Evolutionary conservation across 805 yeast genomes (phyloP), one percentile per base, ranked within the genome.

Genomic region (Lipomyces japonicus): DNA sequence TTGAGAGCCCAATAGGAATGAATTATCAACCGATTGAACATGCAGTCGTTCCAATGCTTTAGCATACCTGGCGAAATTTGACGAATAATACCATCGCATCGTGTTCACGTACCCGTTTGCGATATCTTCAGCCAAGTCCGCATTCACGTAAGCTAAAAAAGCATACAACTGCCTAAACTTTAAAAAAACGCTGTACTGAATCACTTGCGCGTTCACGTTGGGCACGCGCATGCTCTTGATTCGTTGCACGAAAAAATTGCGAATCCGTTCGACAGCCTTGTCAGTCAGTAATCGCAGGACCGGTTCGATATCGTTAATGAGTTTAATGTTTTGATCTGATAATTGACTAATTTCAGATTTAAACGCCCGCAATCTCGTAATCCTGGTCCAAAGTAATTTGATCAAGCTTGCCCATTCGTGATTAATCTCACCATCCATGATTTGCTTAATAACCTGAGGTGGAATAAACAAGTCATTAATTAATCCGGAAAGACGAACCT

Each of bases 41-140:
- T 75, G 78, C 51, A 88, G 66, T 57, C 79, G 80, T 52, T 85
- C 85, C 44, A 90, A 67, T 0, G 95, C 80, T 53, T 82, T 78
- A 34, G 82, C 67, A 68, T 89, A 90, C 55, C 89, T 79, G 16
- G 82, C 80, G 63, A 90, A 91, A 59, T 85, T 78, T 49, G 84
- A 77, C 50, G 76, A 74, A 65, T 93, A 93, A 69, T 91, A 93
- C 98, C 98, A 93, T 61, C 78, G 74, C 86, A 93, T 90, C 2
- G 97, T 91, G 61, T 81, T 81, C 18, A 82, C 70, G 65, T 93
- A 93, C 0, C 97, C 97, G 60, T 77, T 77, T 47, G 81, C 75
- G 35, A 93, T 73, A 62, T 87, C 93, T 14, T 70, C 64, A 0
- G 95, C 91, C 47, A 93, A 68, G 4, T 79, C 74, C 6, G 76